These are phyloP conservation scores for Aspergillus fumigatus DNA, from an alignment of 2,329 filamentous ascomycete genomes.

Conservation along the genomic window DNA sequence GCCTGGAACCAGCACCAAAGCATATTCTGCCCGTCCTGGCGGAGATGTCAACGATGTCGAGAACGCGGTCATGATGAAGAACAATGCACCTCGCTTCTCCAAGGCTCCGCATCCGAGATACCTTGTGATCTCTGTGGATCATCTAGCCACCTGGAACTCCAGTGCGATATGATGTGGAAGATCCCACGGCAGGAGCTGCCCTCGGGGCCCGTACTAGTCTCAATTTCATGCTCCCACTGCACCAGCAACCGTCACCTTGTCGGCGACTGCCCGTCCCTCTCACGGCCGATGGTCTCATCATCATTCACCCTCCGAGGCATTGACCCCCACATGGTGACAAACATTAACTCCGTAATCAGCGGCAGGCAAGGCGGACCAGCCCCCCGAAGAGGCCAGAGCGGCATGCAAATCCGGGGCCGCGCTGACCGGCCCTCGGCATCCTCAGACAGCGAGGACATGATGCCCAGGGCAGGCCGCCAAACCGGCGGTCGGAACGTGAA, in stretches of 20 bases:
- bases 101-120: constrained; percentile 48
- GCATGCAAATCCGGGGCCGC: constrained; percentile 35
- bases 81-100: constrained; percentile 56
- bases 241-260: constrained; percentile 40
- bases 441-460: constrained; percentile 33
- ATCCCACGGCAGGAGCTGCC: constrained; percentile 24
- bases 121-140: constrained; percentile 60
- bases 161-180: constrained; percentile 59
- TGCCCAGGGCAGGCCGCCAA: constrained; percentile 23
- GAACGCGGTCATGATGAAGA: constrained; percentile 55
- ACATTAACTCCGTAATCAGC: constrained; percentile 30
- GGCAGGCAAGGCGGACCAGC: constrained; percentile 8
- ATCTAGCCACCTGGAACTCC: constrained; percentile 53
- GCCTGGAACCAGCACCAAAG: constrained; percentile 38
- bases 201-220: constrained; percentile 33
- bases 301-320: constrained; percentile 38
- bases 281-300: constrained; percentile 24
- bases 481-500: constrained; percentile 19
- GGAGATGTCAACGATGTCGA: constrained; percentile 52
- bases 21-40: constrained; percentile 37
- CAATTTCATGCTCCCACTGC: constrained; percentile 43
- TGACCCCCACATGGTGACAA: constrained; percentile 34
- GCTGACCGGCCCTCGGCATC: constrained; percentile 27
- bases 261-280: constrained; percentile 40
- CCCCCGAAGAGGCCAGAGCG: constrained; percentile 18